These are phyloP conservation scores for Holtermannia corniformis DNA, from an alignment of 768 basidiomycete genomes.

Conservation along the genomic window DNA sequence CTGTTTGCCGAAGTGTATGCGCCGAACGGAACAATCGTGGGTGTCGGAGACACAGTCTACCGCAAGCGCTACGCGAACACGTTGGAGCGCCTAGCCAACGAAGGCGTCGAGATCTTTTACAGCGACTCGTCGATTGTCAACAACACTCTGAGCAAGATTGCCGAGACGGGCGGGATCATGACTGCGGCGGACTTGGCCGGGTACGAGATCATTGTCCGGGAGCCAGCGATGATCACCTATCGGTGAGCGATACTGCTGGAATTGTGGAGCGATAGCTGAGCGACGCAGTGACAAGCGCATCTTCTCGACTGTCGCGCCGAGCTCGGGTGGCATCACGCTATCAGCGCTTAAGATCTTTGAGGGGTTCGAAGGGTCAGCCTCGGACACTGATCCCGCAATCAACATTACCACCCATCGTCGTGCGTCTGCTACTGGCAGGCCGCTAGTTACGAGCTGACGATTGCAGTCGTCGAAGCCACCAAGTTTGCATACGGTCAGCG, in stretches of 20 bases:
- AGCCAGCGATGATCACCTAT: constrained; percentile 24
- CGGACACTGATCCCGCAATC: constrained; percentile 25
- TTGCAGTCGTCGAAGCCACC: constrained; percentile 38
- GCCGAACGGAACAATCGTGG: constrained; percentile 21
- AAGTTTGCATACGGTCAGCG: constrained; percentile 42
- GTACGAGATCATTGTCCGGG: constrained; percentile 19
- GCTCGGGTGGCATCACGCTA: constrained; percentile 41
- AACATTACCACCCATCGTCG: constrained; percentile 41
- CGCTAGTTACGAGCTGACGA: too few relatives aligned
- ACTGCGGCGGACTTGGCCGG: constrained; percentile 19
- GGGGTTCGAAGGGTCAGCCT: constrained; percentile 30
- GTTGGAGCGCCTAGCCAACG: constrained; percentile 18
- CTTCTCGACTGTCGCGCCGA: constrained; percentile 44
- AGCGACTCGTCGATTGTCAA: constrained; percentile 10
- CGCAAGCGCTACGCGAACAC: constrained; percentile 19
- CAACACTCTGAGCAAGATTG: constrained; percentile 16
- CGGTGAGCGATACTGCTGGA: constrained; percentile 8
- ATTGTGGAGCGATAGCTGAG: background rate
- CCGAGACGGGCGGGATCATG: constrained; percentile 23
- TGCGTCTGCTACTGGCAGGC: background rate
- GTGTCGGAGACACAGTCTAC: constrained; percentile 20
- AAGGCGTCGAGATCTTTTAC: constrained; percentile 15
- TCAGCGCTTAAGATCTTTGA: constrained; percentile 43
- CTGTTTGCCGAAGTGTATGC: constrained; percentile 24
- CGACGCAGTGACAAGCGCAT: constrained; percentile 19